Evolutionary conservation across 2,329 filamentous ascomycete genomes (phyloP).

Genomic region (Talaromyces marneffei): DNA sequence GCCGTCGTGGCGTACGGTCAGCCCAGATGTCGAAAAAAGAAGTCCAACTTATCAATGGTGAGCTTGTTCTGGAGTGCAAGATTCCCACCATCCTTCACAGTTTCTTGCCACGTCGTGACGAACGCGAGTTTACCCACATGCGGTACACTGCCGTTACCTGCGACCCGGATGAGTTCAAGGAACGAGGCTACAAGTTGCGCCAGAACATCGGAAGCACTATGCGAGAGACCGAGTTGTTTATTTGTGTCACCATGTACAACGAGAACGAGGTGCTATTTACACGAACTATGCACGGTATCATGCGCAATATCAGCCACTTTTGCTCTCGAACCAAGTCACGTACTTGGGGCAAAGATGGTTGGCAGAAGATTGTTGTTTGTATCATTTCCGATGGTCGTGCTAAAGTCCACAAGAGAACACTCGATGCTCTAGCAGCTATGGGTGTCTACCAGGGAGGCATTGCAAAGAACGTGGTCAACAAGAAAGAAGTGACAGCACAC

Average conservation of each 20-base stretch:
- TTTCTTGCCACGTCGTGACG: constrained; percentile 86
- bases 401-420: constrained; percentile 85
- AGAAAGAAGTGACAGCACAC: constrained; percentile 89
- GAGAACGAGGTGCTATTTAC: constrained; percentile 96
- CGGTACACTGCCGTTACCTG: constrained; percentile 98
- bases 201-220: constrained; percentile 80
- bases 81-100: constrained; percentile 98
- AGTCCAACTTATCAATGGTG: constrained; percentile 92
- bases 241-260: constrained; percentile 99
- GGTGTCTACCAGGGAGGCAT: constrained; percentile 98
- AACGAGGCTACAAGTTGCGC: constrained; percentile 82
- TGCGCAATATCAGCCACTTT: constrained; percentile 97
- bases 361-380: constrained; percentile 99
- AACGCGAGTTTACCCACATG: constrained; percentile 97
- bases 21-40: constrained; percentile 90
- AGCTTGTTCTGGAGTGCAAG: constrained; percentile 96
- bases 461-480: constrained; percentile 96
- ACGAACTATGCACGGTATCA: constrained; percentile 95
- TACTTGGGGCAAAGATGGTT: constrained; percentile 94
- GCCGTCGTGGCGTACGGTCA: constrained; percentile 75
- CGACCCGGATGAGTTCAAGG: constrained; percentile 88
- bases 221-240: constrained; percentile 90
- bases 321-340: constrained; percentile 86
- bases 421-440: constrained; percentile 93
- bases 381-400: constrained; percentile 91